Evolutionary conservation across 164 flowering plant genomes (phyloP).

Genomic region (Annona squamosa): DNA sequence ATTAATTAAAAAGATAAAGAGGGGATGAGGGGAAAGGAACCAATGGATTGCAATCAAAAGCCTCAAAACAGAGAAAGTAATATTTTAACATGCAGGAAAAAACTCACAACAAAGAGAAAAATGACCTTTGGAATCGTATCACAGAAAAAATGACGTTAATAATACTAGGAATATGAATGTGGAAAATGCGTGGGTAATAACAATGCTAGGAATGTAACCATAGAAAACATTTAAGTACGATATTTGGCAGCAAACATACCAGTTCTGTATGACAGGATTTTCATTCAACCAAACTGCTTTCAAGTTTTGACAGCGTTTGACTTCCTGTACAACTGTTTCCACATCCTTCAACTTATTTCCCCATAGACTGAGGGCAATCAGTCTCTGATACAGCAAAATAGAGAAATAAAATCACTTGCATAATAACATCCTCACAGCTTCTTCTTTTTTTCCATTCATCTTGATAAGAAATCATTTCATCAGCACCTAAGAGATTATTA

Average conservation of each 20-base stretch:
- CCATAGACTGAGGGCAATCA: conserved; percentile 70
- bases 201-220: background rate
- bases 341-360: conserved; percentile 65
- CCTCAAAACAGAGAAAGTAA: too few relatives aligned
- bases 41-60: too few relatives aligned
- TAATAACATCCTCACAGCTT: background rate
- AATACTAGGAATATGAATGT: too few relatives aligned
- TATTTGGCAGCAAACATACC: conserved; percentile 30
- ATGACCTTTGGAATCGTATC: too few relatives aligned
- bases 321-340: conserved; percentile 43
- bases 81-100: too few relatives aligned
- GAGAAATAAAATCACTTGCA: background rate
- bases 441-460: background rate
- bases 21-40: too few relatives aligned
- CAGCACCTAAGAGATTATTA: background rate
- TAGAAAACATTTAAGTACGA: background rate
- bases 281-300: conserved; percentile 90
- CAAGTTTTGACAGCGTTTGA: conserved; percentile 51
- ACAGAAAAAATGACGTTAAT: too few relatives aligned
- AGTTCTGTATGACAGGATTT: conserved; percentile 50
- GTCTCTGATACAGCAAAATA: conserved; percentile 37
- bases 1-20: too few relatives aligned
- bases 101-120: too few relatives aligned
- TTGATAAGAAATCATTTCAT: background rate
- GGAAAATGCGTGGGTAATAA: too few relatives aligned